A percentile compares a stretch with the other conserved stretches of the same genome.
Evolutionary conservation across 192 early-diverging fungal species (phyloP).

Genomic region (Entomortierella lignicola): DNA sequence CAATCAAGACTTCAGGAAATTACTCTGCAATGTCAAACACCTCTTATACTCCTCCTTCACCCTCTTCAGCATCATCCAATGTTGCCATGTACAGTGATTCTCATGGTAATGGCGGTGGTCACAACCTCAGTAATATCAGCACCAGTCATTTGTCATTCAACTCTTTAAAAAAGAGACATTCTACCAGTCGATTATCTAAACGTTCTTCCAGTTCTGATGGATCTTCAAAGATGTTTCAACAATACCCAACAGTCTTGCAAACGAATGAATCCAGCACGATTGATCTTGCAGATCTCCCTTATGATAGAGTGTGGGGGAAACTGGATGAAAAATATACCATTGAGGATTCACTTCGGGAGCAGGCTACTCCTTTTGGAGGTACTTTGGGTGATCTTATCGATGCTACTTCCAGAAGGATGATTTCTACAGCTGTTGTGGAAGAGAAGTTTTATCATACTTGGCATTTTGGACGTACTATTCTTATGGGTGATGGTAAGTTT

Average conservation of each 20-base stretch:
- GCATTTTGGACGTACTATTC: constrained; percentile 44
- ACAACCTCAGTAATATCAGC: no score
- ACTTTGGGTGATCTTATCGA: constrained; percentile 40
- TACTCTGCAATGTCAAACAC: constrained; percentile 25
- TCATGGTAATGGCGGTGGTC: no score
- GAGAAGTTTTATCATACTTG: constrained; percentile 48
- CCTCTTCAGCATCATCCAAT: constrained; percentile 3
- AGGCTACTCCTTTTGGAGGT: constrained; percentile 28
- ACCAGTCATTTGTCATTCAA: background rate
- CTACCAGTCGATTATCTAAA: constrained; percentile 30
- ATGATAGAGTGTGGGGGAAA: constrained; percentile 24
- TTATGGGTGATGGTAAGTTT: constrained; percentile 42
- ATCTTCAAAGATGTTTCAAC: constrained; percentile 8
- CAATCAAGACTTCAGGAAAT: background rate
- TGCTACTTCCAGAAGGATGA: constrained; percentile 30
- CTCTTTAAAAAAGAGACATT: constrained; percentile 29
- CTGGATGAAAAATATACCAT: constrained; percentile 26
- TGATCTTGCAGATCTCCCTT: constrained; percentile 11
- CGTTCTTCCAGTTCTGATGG: constrained; percentile 13
- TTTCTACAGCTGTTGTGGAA: constrained; percentile 26
- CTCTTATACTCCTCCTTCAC: constrained; percentile 17
- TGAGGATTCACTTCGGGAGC: constrained; percentile 34
- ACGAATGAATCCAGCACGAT: background rate
- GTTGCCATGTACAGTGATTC: background rate
- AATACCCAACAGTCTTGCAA: constrained; percentile 25